Percentiles rank a stretch among this genome's conserved stretches.
Conservation (phyloP, 2,329 filamentous ascomycete genomes). For the Pseudogymnoascus sp. region DNA sequence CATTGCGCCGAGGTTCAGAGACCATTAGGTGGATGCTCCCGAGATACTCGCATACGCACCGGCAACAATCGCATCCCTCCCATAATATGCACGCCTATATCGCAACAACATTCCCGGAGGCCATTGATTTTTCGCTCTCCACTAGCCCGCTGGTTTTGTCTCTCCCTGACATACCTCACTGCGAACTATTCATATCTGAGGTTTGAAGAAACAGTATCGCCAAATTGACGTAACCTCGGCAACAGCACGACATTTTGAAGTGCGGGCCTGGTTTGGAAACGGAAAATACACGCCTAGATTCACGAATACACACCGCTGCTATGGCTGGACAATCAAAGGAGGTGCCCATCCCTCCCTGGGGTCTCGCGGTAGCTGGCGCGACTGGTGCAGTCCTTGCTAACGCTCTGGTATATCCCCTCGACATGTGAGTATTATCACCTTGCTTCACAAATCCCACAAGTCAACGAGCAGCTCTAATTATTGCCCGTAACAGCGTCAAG, state of each 20-base stretch:
- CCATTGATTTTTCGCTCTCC: slow-evolving; percentile 1
- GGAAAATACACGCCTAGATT: neutral
- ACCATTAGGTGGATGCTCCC: neutral
- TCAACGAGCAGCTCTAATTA: neutral
- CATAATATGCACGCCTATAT: slow-evolving; percentile 5
- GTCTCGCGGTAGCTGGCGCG: slow-evolving; percentile 82
- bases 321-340: slow-evolving; percentile 26
- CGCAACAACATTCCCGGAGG: slow-evolving; percentile 2
- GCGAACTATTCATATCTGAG: neutral
- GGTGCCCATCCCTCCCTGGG: slow-evolving; percentile 70
- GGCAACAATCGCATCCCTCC: slow-evolving; percentile 3
- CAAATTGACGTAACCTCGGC: slow-evolving; percentile 2
- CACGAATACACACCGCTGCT: neutral
- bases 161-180: neutral
- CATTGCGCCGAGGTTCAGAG: slow-evolving; percentile 2
- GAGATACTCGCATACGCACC: slow-evolving; percentile 6
- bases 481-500: slow-evolving; percentile 60
- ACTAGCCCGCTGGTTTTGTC: neutral
- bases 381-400: slow-evolving; percentile 92
- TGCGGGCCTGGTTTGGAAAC: neutral
- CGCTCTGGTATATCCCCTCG: slow-evolving; percentile 88
- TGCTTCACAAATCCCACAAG: neutral
- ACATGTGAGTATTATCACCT: slow-evolving; percentile 61
- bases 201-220: neutral
- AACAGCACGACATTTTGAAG: slow-evolving; percentile 6